Evolutionary conservation across 441 rosid genomes (phyloP).

Genomic region (Croton setiger): DNA sequence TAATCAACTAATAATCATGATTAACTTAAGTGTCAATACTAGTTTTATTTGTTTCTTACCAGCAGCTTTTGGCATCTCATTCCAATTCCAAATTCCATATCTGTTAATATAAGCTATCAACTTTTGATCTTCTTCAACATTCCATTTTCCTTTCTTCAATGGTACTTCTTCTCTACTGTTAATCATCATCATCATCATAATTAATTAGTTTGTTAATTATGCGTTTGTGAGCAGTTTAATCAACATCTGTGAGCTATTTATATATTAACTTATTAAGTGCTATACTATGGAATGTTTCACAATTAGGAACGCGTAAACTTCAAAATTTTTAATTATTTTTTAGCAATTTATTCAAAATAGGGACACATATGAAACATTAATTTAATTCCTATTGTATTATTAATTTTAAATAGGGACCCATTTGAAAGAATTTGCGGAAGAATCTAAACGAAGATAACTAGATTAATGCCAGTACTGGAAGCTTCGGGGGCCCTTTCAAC

Average conservation of each 20-base stretch:
- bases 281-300: no score
- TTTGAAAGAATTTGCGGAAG: background rate
- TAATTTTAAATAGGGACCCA: background rate
- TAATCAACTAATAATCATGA: background rate
- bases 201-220: no score
- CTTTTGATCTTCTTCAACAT: constrained; percentile 35
- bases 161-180: background rate
- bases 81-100: constrained; percentile 48
- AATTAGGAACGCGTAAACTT: no score
- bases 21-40: no score
- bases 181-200: background rate
- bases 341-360: background rate
- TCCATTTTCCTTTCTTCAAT: constrained; percentile 35
- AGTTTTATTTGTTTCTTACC: constrained; percentile 16
- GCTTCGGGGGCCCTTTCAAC: no score
- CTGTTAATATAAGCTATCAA: constrained; percentile 31
- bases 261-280: no score
- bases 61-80: constrained; percentile 35
- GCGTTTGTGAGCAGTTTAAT: background rate
- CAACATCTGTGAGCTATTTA: no score
- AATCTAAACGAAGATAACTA: no score
- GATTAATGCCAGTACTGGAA: no score
- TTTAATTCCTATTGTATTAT: no score
- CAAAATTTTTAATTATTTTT: no score
- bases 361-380: background rate